These are phyloP conservation scores for Conringia planisiliqua DNA, from an alignment of 345 rosid genomes.

Conservation along the genomic window DNA sequence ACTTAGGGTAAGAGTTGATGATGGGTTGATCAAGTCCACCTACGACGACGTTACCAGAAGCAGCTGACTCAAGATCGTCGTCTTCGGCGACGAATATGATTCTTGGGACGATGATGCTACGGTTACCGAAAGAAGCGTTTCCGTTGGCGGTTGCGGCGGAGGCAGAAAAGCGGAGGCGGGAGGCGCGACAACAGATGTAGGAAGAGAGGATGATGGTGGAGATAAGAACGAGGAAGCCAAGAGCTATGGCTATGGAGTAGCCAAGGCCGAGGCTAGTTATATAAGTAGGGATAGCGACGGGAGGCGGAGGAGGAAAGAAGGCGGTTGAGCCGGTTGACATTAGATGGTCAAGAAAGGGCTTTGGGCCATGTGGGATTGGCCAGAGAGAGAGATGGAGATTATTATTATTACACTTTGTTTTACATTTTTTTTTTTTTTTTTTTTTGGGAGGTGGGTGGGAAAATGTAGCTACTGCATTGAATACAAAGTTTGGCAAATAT, in stretches of 20 bases:
- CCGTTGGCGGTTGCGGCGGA: neutral
- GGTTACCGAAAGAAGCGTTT: constrained; percentile 32
- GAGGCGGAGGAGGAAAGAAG: constrained; percentile 25
- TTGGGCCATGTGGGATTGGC: constrained; percentile 50
- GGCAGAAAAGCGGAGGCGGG: constrained; percentile 40
- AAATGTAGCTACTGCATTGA: constrained; percentile 79
- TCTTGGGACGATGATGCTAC: constrained; percentile 71
- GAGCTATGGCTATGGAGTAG: constrained; percentile 89
- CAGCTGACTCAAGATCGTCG: constrained; percentile 41
- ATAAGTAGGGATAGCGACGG: constrained; percentile 44
- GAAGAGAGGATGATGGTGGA: constrained; percentile 82
- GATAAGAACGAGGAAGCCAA: constrained; percentile 84
- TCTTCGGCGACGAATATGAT: constrained; percentile 88
- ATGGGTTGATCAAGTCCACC: constrained; percentile 70
- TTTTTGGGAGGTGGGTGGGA: constrained; percentile 54
- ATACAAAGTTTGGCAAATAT: constrained; percentile 46
- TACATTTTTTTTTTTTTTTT: neutral
- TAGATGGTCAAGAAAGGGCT: constrained; percentile 34
- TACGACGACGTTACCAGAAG: constrained; percentile 39
- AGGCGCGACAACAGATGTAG: constrained; percentile 81
- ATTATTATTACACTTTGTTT: neutral
- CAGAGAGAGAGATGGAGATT: constrained; percentile 10
- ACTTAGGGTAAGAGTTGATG: constrained; percentile 87
- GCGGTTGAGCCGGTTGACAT: constrained; percentile 67
- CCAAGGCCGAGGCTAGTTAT: constrained; percentile 83